Evolutionary conservation across 306 rosid genomes (phyloP).

Genomic region (Dryas alaskensis): DNA sequence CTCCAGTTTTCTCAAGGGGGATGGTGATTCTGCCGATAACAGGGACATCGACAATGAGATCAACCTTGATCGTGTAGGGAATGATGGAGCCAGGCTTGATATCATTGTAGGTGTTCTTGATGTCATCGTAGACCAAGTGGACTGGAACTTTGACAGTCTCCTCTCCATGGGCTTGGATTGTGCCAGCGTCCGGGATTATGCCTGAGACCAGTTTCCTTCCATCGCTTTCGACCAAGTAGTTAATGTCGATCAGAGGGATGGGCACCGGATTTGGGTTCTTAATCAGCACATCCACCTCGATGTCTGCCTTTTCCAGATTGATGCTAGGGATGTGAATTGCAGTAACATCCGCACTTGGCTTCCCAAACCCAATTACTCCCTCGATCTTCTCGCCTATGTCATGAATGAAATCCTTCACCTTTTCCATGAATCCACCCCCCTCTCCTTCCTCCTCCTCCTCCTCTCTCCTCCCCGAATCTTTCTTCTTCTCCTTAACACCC

Average conservation of each 20-base stretch:
- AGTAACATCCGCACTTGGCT: conserved; percentile 83
- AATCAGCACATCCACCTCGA: conserved; percentile 79
- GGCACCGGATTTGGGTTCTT: conserved; percentile 95
- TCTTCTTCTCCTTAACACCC: conserved; percentile 45
- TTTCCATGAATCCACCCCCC: conserved; percentile 74
- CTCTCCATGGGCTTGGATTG: conserved; percentile 82
- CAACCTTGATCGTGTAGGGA: conserved; percentile 78
- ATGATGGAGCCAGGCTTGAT: conserved; percentile 80
- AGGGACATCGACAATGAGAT: conserved; percentile 85
- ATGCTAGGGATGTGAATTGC: conserved; percentile 63
- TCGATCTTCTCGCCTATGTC: conserved; percentile 96
- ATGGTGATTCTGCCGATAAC: conserved; percentile 76
- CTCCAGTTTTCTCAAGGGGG: conserved; percentile 89
- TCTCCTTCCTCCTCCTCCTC: conserved; percentile 49
- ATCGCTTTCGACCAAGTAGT: conserved; percentile 83
- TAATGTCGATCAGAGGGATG: conserved; percentile 76
- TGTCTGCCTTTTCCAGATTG: conserved; percentile 66
- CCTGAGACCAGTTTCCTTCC: conserved; percentile 89
- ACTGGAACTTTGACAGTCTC: conserved; percentile 75
- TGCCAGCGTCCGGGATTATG: conserved; percentile 91
- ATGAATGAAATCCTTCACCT: conserved; percentile 88
- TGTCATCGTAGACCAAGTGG: conserved; percentile 70
- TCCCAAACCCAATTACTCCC: conserved; percentile 80
- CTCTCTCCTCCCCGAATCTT: conserved; percentile 34
- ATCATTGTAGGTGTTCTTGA: conserved; percentile 65